Evolutionary conservation across 306 rosid species (phyloP).

Genomic region (Cicer chorassanicum): DNA sequence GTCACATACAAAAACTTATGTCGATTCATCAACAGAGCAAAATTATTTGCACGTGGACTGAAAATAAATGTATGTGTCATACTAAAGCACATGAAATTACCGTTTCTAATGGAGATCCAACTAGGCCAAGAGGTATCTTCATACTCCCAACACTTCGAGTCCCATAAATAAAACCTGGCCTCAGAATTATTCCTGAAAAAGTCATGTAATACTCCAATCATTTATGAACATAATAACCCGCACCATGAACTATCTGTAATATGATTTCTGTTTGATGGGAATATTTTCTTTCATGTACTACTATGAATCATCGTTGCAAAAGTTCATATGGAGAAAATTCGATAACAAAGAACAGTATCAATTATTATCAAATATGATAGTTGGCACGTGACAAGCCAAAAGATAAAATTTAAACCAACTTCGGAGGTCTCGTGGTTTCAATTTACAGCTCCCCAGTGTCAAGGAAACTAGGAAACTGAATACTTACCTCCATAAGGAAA

Average conservation of each 20-base stretch:
- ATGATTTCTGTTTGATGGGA: background rate
- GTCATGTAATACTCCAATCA: constrained; percentile 38
- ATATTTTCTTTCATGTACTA: constrained; percentile 1
- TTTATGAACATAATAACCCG: background rate
- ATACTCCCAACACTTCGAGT: constrained; percentile 83
- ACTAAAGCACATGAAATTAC: constrained; percentile 54
- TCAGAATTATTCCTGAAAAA: constrained; percentile 86
- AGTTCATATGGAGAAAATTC: background rate
- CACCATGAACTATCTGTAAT: constrained; percentile 15
- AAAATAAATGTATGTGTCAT: constrained; percentile 8
- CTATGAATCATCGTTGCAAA: constrained; percentile 24
- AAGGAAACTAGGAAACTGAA: constrained; percentile 40
- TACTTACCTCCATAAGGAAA: constrained; percentile 82
- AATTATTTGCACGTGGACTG: background rate
- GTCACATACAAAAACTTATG: constrained; percentile 23
- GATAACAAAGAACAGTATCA: constrained; percentile 9
- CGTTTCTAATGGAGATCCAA: constrained; percentile 91
- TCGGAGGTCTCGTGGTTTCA: background rate
- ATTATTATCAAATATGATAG: constrained; percentile 18
- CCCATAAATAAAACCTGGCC: constrained; percentile 96
- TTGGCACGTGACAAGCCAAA: constrained; percentile 1
- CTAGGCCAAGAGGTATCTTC: constrained; percentile 79
- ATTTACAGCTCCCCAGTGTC: constrained; percentile 6
- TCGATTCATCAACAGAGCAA: constrained; percentile 21
- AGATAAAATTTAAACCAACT: constrained; percentile 4